Percentiles rank a stretch among this genome's conserved stretches.
Conservation (phyloP, 1,284 basidiomycete genomes). For the Microbotryum silenes-acaulis region DNA sequence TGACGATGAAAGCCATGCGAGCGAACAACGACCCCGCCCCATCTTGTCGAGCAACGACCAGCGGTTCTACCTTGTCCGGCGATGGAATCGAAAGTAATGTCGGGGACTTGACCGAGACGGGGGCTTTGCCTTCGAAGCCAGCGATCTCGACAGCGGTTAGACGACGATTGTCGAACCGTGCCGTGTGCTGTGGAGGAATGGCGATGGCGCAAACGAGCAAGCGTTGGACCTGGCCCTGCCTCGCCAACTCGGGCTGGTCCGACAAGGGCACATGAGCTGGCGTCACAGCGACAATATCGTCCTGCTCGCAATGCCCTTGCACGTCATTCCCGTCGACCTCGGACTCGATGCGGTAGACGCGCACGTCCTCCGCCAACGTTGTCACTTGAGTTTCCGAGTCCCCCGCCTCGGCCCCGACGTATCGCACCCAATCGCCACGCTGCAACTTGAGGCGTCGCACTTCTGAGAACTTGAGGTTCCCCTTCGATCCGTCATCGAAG, state of each 20-base stretch:
- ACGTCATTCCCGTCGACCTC: slow-evolving; percentile 24
- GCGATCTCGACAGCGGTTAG: slow-evolving; percentile 36
- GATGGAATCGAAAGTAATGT: slow-evolving; percentile 38
- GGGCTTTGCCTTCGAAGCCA: slow-evolving; percentile 47
- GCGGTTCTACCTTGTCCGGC: not conserved
- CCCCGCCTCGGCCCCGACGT: slow-evolving; percentile 4
- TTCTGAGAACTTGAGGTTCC: slow-evolving; percentile 12
- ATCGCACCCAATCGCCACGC: slow-evolving; percentile 12
- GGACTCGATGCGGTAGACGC: slow-evolving; percentile 11
- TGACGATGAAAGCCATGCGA: slow-evolving; percentile 49
- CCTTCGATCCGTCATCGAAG: slow-evolving; percentile 25
- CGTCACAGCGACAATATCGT: slow-evolving; percentile 43
- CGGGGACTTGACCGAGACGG: slow-evolving; percentile 47
- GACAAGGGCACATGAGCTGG: slow-evolving; percentile 42
- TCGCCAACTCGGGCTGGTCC: slow-evolving; percentile 1
- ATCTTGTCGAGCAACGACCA: not conserved
- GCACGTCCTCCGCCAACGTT: not conserved
- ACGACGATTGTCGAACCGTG: slow-evolving; percentile 32
- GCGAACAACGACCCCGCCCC: slow-evolving; percentile 44
- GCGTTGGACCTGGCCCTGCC: not conserved
- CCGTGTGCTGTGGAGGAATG: not conserved
- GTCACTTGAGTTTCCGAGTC: slow-evolving; percentile 8
- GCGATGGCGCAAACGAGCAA: slow-evolving; percentile 8
- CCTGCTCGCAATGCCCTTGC: slow-evolving; percentile 30
- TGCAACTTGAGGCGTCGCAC: slow-evolving; percentile 20